Percentiles rank a stretch among this genome's conserved stretches.
These are phyloP conservation scores for Sindora glabra DNA, from an alignment of 306 rosid species.

Conservation along the genomic window DNA sequence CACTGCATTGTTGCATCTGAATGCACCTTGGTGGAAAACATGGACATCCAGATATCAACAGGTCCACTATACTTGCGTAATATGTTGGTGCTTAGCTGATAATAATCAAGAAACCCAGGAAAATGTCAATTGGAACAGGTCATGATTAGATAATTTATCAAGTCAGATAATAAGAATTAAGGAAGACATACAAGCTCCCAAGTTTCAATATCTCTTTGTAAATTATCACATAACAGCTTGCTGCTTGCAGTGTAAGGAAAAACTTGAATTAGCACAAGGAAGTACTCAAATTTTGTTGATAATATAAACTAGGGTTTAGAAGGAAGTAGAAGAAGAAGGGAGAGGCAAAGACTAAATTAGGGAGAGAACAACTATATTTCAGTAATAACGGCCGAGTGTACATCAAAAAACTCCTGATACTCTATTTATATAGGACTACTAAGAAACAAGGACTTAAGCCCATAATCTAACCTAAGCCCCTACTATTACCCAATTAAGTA, in stretches of 20 bases:
- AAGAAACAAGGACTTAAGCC: no score
- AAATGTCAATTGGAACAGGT: neutral
- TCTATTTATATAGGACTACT: no score
- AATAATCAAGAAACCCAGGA: neutral
- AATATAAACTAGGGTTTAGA: no score
- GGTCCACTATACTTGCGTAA: constrained; percentile 45
- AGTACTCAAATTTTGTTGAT: no score
- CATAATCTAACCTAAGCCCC: no score
- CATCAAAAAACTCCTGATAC: no score
- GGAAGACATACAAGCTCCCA: constrained; percentile 50
- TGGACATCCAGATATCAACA: constrained; percentile 46
- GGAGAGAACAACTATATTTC: no score
- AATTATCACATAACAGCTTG: constrained; percentile 15
- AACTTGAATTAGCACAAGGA: no score
- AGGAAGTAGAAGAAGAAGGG: no score
- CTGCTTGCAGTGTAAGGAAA: constrained; percentile 8
- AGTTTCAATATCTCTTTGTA: constrained; percentile 27
- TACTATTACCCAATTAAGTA: no score
- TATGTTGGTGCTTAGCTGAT: constrained; percentile 41
- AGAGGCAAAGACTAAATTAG: no score
- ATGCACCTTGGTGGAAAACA: constrained; percentile 7
- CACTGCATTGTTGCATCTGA: constrained; percentile 22
- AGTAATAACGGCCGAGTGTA: no score
- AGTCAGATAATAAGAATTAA: neutral
- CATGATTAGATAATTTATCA: neutral